Conservation (phyloP, 2,329 filamentous ascomycete genomes). For the Dactylellina sp. region DNA sequence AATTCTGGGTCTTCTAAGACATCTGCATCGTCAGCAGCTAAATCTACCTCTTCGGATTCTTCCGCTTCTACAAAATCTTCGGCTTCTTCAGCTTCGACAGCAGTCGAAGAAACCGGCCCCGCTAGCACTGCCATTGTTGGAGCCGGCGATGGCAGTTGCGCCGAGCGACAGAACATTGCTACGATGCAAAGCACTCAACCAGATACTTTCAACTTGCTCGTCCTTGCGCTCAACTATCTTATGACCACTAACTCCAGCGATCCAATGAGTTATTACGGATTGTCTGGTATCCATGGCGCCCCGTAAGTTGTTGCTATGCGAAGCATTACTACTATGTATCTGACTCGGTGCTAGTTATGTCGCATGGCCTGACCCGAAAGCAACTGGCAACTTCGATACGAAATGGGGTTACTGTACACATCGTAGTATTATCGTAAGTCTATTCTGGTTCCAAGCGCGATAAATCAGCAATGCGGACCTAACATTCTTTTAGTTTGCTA, state of each 20-base stretch:
- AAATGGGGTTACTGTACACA: constrained; percentile 44
- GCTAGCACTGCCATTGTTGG: constrained; percentile 1
- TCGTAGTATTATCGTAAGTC: constrained; percentile 30
- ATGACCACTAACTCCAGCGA: not conserved
- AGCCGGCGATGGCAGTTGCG: constrained; percentile 24
- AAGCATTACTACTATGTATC: not conserved
- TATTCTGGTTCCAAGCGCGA: not conserved
- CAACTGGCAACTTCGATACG: not conserved
- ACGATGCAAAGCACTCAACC: constrained; percentile 10
- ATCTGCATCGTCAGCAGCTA: not conserved
- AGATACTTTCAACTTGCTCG: constrained; percentile 33
- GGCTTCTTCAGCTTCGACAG: not conserved
- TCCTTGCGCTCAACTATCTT: constrained; percentile 34
- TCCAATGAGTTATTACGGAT: constrained; percentile 22
- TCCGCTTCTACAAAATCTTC: constrained; percentile 9
- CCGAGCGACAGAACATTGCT: constrained; percentile 13
- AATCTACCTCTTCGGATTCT: not conserved
- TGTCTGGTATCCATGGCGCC: constrained; percentile 50
- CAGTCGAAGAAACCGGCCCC: not conserved
- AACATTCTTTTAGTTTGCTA: constrained; percentile 58
- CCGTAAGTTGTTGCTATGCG: constrained; percentile 25
- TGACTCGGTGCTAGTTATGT: constrained; percentile 17
- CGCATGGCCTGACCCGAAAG: constrained; percentile 24
- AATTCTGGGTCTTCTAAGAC: not conserved
- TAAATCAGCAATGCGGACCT: not conserved